phyloP scores from a whole-genome alignment of 2,329 filamentous ascomycete genomes.

The Fusarium sacchari region DNA sequence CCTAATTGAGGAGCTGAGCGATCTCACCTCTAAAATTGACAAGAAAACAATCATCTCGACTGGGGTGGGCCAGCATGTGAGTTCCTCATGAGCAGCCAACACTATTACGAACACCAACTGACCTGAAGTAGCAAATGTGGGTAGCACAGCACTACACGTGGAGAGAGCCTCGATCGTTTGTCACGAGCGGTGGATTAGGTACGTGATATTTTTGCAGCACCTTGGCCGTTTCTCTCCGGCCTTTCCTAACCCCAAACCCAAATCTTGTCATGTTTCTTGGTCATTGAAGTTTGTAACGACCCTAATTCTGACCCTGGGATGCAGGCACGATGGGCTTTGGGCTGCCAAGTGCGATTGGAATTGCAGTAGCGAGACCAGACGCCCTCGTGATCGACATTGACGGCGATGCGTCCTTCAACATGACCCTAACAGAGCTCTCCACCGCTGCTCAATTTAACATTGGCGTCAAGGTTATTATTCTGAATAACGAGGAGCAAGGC shows the following conservation, averaged over 20 bases:
- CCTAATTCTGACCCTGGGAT: not conserved
- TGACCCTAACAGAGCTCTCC: slow-evolving; percentile 95
- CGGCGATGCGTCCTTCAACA: slow-evolving; percentile 96
- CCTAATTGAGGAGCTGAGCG: slow-evolving; percentile 88
- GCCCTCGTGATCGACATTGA: slow-evolving; percentile 95
- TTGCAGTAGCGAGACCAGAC: slow-evolving; percentile 70
- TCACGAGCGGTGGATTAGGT: slow-evolving; percentile 75
- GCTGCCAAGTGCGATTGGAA: slow-evolving; percentile 73
- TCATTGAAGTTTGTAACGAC: not conserved
- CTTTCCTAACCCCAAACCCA: not conserved
- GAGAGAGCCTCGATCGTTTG: not conserved
- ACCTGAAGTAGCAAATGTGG: not conserved
- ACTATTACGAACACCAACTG: not conserved
- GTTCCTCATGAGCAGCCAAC: not conserved
- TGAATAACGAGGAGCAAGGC: slow-evolving; percentile 98
- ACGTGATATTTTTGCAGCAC: not conserved
- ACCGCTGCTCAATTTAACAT: slow-evolving; percentile 97
- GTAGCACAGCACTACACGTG: not conserved
- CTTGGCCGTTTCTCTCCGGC: not conserved
- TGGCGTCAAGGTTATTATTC: slow-evolving; percentile 90
- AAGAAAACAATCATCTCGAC: slow-evolving; percentile 92
- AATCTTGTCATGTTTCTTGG: not conserved
- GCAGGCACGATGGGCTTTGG: slow-evolving; percentile 84
- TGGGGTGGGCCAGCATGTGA: slow-evolving; percentile 72
- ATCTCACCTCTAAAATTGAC: slow-evolving; percentile 69